Base-by-base conservation (phyloP, 257 asterid species). In the Rhazya stricta region DNA sequence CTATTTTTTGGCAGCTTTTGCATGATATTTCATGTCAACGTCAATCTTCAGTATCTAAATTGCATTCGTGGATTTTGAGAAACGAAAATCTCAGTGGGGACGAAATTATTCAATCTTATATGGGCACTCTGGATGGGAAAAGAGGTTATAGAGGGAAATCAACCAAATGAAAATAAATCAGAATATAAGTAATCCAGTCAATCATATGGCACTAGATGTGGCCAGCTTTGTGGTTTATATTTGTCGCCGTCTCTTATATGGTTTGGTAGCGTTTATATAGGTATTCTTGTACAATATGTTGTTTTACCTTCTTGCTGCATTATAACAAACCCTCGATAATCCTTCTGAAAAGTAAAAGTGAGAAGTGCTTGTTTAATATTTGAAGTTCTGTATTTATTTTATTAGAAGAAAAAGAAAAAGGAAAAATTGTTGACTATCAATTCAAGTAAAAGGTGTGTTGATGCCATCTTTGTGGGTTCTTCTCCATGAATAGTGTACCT, bases 381-480 rank as follows among this genome's bases (percentile, higher is more conserved):
- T 36, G 42, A 63, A 34, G 9, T 63, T 34, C 69, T 63, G 39
- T 30, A 27, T n/a, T n/a, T n/a, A n/a, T n/a, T n/a, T n/a, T n/a
- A n/a, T n/a, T n/a, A n/a, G n/a, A n/a, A n/a, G n/a, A n/a, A n/a
- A n/a, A n/a, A n/a, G n/a, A n/a, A n/a, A n/a, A n/a, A n/a, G n/a
- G n/a, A n/a, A n/a, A n/a, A n/a, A n/a, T 63, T 63, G 54, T 48
- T 63, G 46, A 34, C 43, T 9, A 63, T 63, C 45, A 13, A 63
- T 63, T 63, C 43, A 54, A 43, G 61, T 57, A 23, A n/a, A 51
- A 54, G 53, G 74, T 76, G 63, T 46, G 39, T 76, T 43, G 71
- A 69, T 58, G 75, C 70, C 37, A 23, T 69, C 21, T 29, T 56
- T 56, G 75, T 68, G 75, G 69, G 69, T 62, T 62, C 69, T 62